These are phyloP conservation scores for Pinus albicaulis DNA, from an alignment of 75 land plant species.

Conservation along the genomic window DNA sequence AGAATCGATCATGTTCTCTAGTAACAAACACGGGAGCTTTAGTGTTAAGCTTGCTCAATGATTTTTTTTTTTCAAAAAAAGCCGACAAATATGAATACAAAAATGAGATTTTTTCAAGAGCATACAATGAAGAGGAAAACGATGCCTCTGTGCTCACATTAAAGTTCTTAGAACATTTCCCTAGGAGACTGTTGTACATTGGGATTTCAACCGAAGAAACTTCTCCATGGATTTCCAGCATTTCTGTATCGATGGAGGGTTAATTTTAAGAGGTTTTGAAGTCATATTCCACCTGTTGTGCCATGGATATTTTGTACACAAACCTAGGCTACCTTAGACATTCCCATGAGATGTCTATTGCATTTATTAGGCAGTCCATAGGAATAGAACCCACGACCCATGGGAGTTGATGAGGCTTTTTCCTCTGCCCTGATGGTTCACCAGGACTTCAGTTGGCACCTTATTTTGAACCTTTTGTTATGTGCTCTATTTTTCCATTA, in stretches of 20 bases:
- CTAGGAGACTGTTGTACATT: not conserved
- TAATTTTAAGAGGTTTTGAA: not conserved
- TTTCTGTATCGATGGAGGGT: not conserved
- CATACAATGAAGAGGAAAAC: not conserved
- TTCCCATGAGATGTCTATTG: not conserved
- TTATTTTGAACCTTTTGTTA: too few species aligned
- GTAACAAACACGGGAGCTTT: too few species aligned
- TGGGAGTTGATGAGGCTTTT: too few species aligned
- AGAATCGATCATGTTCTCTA: too few species aligned
- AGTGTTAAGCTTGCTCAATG: too few species aligned
- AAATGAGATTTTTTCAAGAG: not conserved
- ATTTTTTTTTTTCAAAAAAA: too few species aligned
- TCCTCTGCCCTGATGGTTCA: too few species aligned
- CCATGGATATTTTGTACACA: not conserved
- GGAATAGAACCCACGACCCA: not conserved
- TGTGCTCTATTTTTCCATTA: too few species aligned
- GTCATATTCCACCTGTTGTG: not conserved
- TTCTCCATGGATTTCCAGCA: constrained; percentile 1
- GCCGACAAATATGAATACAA: not conserved
- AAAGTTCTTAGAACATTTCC: not conserved
- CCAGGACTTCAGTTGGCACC: too few species aligned
- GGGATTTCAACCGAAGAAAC: not conserved
- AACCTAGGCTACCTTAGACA: not conserved
- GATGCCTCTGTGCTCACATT: not conserved
- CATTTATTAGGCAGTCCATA: not conserved